Evolutionary conservation across 176 grass and related monocot genomes (phyloP).

Genomic region (Bolboschoenus planiculmis): DNA sequence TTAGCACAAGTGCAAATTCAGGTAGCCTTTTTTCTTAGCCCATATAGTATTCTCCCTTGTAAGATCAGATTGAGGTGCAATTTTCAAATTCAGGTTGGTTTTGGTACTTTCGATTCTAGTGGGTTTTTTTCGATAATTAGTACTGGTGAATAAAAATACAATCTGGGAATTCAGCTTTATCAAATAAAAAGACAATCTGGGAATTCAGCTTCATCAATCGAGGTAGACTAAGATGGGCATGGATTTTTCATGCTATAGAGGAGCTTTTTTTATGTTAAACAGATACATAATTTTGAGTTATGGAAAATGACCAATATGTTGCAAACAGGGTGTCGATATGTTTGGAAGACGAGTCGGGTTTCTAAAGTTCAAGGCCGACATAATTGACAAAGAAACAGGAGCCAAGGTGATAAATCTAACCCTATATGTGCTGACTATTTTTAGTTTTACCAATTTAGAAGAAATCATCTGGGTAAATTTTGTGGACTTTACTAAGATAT

Average conservation of each 20-base stretch:
- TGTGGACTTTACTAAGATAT: background rate
- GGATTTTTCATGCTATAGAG: background rate
- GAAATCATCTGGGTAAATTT: background rate
- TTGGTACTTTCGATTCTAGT: background rate
- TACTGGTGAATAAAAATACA: background rate
- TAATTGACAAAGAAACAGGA: conserved; percentile 75
- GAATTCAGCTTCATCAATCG: background rate
- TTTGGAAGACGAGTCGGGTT: conserved; percentile 80
- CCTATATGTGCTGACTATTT: background rate
- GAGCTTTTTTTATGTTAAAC: background rate
- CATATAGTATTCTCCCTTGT: background rate
- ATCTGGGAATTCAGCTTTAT: background rate
- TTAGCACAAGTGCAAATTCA: conserved; percentile 70
- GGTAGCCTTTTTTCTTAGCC: conserved; percentile 20
- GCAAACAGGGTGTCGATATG: conserved; percentile 70
- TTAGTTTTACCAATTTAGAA: background rate
- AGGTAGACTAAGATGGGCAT: background rate
- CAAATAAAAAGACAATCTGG: background rate
- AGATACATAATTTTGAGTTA: background rate
- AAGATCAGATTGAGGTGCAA: background rate
- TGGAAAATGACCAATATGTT: background rate
- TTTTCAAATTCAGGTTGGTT: background rate
- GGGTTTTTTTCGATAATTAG: background rate
- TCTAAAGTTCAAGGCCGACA: conserved; percentile 86
- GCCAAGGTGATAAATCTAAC: conserved; percentile 38